phyloP scores from a whole-genome alignment of 1,284 basidiomycete species.

The Coniophora puteana region DNA sequence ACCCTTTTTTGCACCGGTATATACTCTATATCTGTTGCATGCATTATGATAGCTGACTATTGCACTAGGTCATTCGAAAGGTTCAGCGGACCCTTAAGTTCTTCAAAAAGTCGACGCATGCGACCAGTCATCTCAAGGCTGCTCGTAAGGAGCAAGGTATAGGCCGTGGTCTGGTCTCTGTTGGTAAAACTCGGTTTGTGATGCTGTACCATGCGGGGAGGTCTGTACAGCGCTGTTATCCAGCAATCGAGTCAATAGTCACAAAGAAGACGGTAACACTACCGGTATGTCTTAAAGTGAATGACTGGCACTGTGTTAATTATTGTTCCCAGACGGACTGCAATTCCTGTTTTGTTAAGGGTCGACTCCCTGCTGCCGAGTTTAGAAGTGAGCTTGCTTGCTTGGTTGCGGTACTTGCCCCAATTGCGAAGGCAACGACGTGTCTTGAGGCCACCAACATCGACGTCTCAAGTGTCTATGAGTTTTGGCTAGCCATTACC shows the following conservation, averaged over 20 bases:
- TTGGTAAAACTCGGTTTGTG: slow-evolving; percentile 28
- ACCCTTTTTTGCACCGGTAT: slow-evolving; percentile 13
- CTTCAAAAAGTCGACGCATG: slow-evolving; percentile 22
- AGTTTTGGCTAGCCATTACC: too few relatives aligned
- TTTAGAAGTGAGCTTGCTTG: not conserved
- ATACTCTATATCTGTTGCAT: not conserved
- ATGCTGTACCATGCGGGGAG: slow-evolving; percentile 17
- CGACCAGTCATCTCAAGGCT: slow-evolving; percentile 11
- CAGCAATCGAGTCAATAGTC: slow-evolving; percentile 10
- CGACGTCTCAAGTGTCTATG: slow-evolving; percentile 13
- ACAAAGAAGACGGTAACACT: not conserved
- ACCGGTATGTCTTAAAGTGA: too few relatives aligned
- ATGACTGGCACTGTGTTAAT: too few relatives aligned
- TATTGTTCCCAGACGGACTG: too few relatives aligned
- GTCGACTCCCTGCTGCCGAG: not conserved
- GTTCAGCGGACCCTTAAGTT: slow-evolving; percentile 14
- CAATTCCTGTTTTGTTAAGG: too few relatives aligned
- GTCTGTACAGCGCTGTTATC: slow-evolving; percentile 19
- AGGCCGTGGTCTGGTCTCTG: slow-evolving; percentile 15
- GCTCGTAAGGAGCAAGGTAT: slow-evolving; percentile 11
- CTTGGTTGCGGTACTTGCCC: not conserved
- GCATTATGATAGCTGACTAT: slow-evolving; percentile 1
- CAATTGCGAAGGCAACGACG: slow-evolving; percentile 1
- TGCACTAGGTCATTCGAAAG: slow-evolving; percentile 10
- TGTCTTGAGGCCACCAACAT: slow-evolving; percentile 4